Base-by-base conservation (phyloP, 257 asterid genomes). In the Gentiana straminea region DNA sequence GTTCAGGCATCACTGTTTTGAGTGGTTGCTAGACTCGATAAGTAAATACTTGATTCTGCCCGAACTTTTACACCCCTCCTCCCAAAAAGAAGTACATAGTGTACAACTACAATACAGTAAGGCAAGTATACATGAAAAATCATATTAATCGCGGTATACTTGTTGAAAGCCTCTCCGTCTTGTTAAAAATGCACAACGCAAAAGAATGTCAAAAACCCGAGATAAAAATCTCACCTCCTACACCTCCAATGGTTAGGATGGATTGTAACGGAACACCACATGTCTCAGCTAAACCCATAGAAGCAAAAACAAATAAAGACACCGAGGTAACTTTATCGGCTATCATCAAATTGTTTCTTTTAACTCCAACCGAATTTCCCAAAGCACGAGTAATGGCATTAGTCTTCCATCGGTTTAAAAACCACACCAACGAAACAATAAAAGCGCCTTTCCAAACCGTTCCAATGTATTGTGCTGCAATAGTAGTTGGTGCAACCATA, bases 251-350 rank as follows among this genome's bases (percentile, higher is more conserved):
- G 0, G 99, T 92, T 51, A 88, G 74, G 68, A 92, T 63, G 68
- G 99, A 92, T 55, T 88, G 99, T 57, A 88, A 82, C 12, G 97
- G 94, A 70, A 92, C 95, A 45, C 99, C 99, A 71, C 80, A 81
- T 52, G 86, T 94, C 74, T 92, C 99, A 15, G 97, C 97, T 66
- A 88, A 70, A 56, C 86, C 84, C 95, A 92, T 76, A 32, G 77
- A 61, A 57, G 94, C 99, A 55, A 88, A 68, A 45, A 70, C 75
- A 76, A 88, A 69, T 57, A 92, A 81, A 60, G 94, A 95, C 47
- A 92, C 74, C 4, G 97, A 81, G 9, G 99, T 85, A 50, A 82
- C 54, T 67, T 75, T 85, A 61, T 88, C 94, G 70, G 85, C 12
- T 33, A 93, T 76, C 55, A 84, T 62, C 68, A 88, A 61, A 66